Evolutionary conservation across 2,329 filamentous ascomycete genomes (phyloP).

Genomic region (Talaromyces sp.): DNA sequence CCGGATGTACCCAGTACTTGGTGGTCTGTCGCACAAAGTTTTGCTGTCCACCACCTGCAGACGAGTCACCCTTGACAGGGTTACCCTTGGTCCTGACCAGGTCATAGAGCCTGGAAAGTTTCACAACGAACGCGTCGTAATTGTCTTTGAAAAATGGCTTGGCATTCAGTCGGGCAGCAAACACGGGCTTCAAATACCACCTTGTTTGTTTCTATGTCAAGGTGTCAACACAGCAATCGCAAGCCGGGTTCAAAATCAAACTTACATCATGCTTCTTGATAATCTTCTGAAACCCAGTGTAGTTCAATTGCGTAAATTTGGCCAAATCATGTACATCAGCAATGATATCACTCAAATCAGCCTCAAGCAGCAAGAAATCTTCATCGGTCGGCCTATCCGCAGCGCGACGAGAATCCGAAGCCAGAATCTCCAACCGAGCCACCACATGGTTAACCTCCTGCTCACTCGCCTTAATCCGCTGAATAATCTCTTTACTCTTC

Average conservation of each 20-base stretch:
- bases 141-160: slow-evolving; percentile 99
- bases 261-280: slow-evolving; percentile 98
- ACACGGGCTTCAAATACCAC: slow-evolving; percentile 93
- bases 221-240: slow-evolving; percentile 61
- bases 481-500: slow-evolving; percentile 92
- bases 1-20: slow-evolving; percentile 98
- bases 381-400: slow-evolving; percentile 68
- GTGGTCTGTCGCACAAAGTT: slow-evolving; percentile 97
- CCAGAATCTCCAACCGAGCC: slow-evolving; percentile 58
- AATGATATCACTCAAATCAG: slow-evolving; percentile 95
- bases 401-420: slow-evolving; percentile 46
- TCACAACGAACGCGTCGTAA: slow-evolving; percentile 92
- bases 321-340: slow-evolving; percentile 96
- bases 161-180: slow-evolving; percentile 87
- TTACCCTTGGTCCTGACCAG: slow-evolving; percentile 89
- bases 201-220: slow-evolving; percentile 85
- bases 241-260: slow-evolving; percentile 21
- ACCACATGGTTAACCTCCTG: slow-evolving; percentile 88
- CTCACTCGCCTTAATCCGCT: slow-evolving; percentile 83
- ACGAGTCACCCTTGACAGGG: slow-evolving; percentile 85
- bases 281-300: slow-evolving; percentile 99
- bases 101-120: slow-evolving; percentile 93
- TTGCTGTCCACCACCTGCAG: slow-evolving; percentile 87
- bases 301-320: slow-evolving; percentile 98
- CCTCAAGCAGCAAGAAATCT: slow-evolving; percentile 89